Percentiles rank a stretch among this genome's conserved stretches.
Evolutionary conservation across 2,329 filamentous ascomycete genomes (phyloP).

Genomic region (Byssochlamys sp.): DNA sequence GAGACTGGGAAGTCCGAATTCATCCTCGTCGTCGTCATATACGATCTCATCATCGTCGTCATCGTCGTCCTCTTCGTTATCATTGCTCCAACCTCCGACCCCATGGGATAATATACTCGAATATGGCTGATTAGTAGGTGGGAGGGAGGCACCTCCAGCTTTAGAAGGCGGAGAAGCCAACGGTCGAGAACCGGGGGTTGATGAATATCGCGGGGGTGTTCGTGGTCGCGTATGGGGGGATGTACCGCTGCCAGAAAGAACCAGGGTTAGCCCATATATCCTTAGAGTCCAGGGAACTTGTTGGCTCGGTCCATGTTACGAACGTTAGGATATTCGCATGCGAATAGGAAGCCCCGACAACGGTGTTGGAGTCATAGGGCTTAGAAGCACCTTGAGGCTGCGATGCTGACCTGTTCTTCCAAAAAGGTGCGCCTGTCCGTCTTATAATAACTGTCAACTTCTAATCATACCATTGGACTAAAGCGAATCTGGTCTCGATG

Average conservation of each 20-base stretch:
- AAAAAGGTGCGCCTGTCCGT: conserved; percentile 83
- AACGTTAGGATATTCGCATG: conserved; percentile 91
- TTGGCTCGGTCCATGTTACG: conserved; percentile 56
- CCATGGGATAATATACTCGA: conserved; percentile 72
- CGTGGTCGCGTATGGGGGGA: conserved; percentile 54
- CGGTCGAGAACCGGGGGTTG: conserved; percentile 44
- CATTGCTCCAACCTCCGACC: conserved; percentile 70
- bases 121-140: conserved; percentile 62
- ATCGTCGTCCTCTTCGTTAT: conserved; percentile 58
- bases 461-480: conserved; percentile 10
- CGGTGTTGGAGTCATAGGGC: conserved; percentile 56
- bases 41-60: conserved; percentile 60
- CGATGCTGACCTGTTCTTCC: conserved; percentile 53
- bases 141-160: conserved; percentile 19
- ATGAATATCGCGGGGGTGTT: conserved; percentile 60
- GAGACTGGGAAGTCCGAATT: conserved; percentile 87
- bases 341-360: conserved; percentile 90
- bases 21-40: conserved; percentile 83
- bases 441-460: conserved; percentile 20
- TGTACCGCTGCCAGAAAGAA: conserved; percentile 17
- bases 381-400: conserved; percentile 47
- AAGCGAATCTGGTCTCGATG: not conserved
- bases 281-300: conserved; percentile 2
- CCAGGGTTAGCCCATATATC: conserved; percentile 10
- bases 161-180: conserved; percentile 45